Evolutionary conservation across 108 stramenopile species (phyloP).

Genomic region (Skeletonema costatum): DNA sequence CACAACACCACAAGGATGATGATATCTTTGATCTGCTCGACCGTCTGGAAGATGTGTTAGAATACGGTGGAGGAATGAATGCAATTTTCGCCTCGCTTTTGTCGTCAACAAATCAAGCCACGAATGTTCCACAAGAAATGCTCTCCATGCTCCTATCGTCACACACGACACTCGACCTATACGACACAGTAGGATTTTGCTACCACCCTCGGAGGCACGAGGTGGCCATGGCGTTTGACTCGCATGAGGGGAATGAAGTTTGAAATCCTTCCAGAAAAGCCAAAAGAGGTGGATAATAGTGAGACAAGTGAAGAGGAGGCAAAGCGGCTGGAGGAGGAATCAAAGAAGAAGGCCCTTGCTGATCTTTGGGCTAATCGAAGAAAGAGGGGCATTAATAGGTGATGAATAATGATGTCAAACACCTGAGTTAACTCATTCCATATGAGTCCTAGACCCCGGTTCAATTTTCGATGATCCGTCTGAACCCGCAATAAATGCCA

Average conservation of each 20-base stretch:
- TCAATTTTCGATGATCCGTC: no score
- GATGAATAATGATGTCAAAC: not conserved
- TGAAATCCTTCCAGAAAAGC: constrained; percentile 64
- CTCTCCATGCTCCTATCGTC: constrained; percentile 20
- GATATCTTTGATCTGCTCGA: constrained; percentile 62
- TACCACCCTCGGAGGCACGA: constrained; percentile 79
- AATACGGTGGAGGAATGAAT: constrained; percentile 59
- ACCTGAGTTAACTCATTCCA: no score
- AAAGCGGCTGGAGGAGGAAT: constrained; percentile 51
- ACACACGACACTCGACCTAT: constrained; percentile 40
- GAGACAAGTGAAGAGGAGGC: constrained; percentile 51
- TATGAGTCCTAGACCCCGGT: no score
- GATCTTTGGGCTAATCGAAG: constrained; percentile 75
- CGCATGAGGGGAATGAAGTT: constrained; percentile 76
- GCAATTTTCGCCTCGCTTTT: constrained; percentile 26
- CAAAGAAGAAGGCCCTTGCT: constrained; percentile 61
- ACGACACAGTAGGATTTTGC: constrained; percentile 64
- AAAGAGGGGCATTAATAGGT: constrained; percentile 20
- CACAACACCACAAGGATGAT: constrained; percentile 46
- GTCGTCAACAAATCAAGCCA: not conserved
- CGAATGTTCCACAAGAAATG: not conserved
- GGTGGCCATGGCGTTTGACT: constrained; percentile 79
- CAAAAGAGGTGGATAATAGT: constrained; percentile 25
- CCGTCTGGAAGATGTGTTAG: constrained; percentile 56
- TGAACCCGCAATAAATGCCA: no score